A percentile compares a stretch with the other conserved stretches of the same genome.
phyloP scores from a whole-genome alignment of 352 stramenopile genomes.

The Phytopythium chamaehyphon region DNA sequence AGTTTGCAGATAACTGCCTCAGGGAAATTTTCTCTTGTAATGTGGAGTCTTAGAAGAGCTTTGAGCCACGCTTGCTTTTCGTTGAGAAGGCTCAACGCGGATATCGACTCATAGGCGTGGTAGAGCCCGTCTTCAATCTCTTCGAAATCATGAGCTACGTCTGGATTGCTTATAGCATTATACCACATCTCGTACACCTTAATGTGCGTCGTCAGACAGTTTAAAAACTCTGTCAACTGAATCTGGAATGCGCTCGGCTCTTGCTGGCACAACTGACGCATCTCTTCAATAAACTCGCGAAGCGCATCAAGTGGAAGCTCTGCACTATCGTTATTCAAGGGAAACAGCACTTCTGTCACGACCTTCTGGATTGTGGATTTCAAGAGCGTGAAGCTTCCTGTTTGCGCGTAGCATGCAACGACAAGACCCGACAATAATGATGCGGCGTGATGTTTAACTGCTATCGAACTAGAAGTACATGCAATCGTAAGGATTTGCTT shows the following conservation, averaged over 20 bases:
- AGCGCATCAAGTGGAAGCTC: constrained; percentile 29
- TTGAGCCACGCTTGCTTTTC: constrained; percentile 64
- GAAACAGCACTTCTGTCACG: constrained; percentile 43
- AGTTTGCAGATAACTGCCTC: constrained; percentile 65
- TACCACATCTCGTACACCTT: constrained; percentile 58
- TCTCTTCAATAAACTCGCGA: constrained; percentile 48
- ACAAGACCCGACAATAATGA: constrained; percentile 47
- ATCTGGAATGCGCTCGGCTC: constrained; percentile 31
- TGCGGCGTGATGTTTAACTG: constrained; percentile 29
- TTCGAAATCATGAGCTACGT: constrained; percentile 36
- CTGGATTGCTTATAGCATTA: constrained; percentile 19
- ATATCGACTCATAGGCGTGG: constrained; percentile 46
- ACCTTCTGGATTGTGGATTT: constrained; percentile 44
- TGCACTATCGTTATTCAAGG: constrained; percentile 2
- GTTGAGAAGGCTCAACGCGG: constrained; percentile 41
- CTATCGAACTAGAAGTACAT: constrained; percentile 22
- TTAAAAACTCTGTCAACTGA: constrained; percentile 44
- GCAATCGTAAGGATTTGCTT: constrained; percentile 45
- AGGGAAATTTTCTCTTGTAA: constrained; percentile 30
- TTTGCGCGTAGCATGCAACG: constrained; percentile 53
- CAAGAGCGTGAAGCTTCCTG: constrained; percentile 53
- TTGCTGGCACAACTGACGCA: constrained; percentile 26
- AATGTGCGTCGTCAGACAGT: constrained; percentile 46
- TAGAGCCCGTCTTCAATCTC: constrained; percentile 65
- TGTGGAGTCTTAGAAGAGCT: constrained; percentile 51